A percentile compares a stretch with the other conserved stretches of the same genome.
Conservation (phyloP, 1,139 yeast genomes). For the Blastobotrys buckinghamii region DNA sequence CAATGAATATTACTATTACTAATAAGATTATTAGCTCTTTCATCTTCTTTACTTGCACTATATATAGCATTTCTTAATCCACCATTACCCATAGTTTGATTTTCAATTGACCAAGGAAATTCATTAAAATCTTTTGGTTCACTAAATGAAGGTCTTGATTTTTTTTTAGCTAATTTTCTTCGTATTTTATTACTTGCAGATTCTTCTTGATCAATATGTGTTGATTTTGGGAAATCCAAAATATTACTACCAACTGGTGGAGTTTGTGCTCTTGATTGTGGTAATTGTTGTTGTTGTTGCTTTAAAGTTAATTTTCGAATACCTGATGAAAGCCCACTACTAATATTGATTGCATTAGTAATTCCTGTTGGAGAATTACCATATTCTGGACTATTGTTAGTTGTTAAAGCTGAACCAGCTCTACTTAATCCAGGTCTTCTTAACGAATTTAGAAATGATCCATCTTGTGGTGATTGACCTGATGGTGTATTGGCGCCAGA, state of each 20-base stretch:
- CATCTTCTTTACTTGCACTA: slow-evolving; percentile 42
- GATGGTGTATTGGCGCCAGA: slow-evolving; percentile 9
- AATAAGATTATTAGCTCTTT: neutral
- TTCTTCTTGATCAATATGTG: neutral
- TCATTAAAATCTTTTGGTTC: slow-evolving; percentile 46
- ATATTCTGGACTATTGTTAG: slow-evolving; percentile 1
- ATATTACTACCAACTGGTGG: slow-evolving; percentile 15
- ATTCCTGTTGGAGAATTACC: neutral
- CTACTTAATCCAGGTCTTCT: slow-evolving; percentile 3
- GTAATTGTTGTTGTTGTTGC: slow-evolving; percentile 10
- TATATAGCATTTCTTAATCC: slow-evolving; percentile 83
- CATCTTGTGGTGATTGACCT: slow-evolving; percentile 12
- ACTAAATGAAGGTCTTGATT: slow-evolving; percentile 1
- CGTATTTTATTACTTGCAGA: neutral
- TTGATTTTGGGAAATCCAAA: slow-evolving; percentile 4
- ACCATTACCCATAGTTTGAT: slow-evolving; percentile 76
- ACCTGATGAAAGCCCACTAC: no score
- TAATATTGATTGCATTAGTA: no score
- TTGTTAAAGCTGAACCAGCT: slow-evolving; percentile 1
- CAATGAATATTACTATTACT: slow-evolving; percentile 43
- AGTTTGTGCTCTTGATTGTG: slow-evolving; percentile 15
- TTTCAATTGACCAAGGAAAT: slow-evolving; percentile 71
- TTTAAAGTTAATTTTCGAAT: slow-evolving; percentile 5
- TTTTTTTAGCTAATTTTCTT: slow-evolving; percentile 1
- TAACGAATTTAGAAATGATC: slow-evolving; percentile 12